phyloP scores from a whole-genome alignment of 2,329 filamentous ascomycete species.

The Zymoseptoria tritici region DNA sequence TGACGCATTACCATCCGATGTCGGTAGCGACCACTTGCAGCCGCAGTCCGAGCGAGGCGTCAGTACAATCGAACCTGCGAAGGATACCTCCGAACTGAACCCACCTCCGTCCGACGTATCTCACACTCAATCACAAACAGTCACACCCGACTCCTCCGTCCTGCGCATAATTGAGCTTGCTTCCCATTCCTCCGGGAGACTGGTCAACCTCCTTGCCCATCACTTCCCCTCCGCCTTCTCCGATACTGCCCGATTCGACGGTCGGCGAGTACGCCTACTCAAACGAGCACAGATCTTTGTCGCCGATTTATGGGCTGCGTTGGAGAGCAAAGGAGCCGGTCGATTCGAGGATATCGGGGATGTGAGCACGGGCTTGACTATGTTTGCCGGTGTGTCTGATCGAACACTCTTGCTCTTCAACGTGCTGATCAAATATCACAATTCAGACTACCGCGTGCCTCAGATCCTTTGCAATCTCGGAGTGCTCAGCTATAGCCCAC shows the following conservation, averaged over 20 bases:
- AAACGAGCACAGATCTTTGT: conserved; percentile 95
- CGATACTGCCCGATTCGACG: conserved; percentile 70
- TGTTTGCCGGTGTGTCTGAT: conserved; percentile 64
- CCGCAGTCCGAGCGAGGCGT: neutral
- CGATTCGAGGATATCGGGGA: conserved; percentile 84
- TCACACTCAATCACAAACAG: neutral
- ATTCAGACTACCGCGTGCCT: conserved; percentile 79
- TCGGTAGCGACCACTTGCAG: neutral
- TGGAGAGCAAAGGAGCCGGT: conserved; percentile 72
- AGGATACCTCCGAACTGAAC: neutral
- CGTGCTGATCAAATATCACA: neutral
- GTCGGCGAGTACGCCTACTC: conserved; percentile 69
- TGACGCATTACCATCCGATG: neutral
- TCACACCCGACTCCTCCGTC: conserved; percentile 46
- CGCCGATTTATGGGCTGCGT: conserved; percentile 94
- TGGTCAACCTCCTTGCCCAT: conserved; percentile 78
- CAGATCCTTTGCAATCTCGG: conserved; percentile 82
- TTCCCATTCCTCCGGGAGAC: conserved; percentile 67
- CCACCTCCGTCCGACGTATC: neutral
- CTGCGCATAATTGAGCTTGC: conserved; percentile 65
- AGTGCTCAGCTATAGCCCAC: conserved; percentile 76
- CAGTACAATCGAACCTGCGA: neutral
- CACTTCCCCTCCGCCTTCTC: conserved; percentile 73
- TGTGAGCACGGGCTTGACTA: conserved; percentile 57
- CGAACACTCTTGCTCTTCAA: neutral